These are phyloP conservation scores for Moricandia arvensis DNA, from an alignment of 345 rosid species.

Conservation along the genomic window DNA sequence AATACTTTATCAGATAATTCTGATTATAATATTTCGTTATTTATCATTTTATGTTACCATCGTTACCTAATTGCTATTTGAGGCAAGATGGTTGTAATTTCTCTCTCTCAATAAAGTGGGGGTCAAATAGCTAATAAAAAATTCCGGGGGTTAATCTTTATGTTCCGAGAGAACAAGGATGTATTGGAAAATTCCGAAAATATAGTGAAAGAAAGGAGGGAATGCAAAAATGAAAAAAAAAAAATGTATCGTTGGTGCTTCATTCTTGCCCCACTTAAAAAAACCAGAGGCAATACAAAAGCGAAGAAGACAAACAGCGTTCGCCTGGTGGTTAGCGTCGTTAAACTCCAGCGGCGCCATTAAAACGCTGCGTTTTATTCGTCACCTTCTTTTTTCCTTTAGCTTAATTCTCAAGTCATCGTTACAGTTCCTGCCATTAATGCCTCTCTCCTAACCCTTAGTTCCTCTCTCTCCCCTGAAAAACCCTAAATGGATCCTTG, in stretches of 20 bases:
- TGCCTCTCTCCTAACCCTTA: background rate
- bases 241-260: background rate
- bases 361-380: conserved; percentile 30
- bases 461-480: background rate
- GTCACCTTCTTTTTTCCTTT: conserved; percentile 14
- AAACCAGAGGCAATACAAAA: conserved; percentile 6
- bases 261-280: conserved; percentile 23
- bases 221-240: conserved; percentile 17
- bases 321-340: conserved; percentile 31
- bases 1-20: too few relatives aligned
- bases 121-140: background rate
- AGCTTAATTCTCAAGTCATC: conserved; percentile 2
- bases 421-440: background rate
- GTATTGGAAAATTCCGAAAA: background rate
- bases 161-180: background rate
- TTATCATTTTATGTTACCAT: too few relatives aligned
- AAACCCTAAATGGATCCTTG: conserved; percentile 79
- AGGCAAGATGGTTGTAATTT: background rate
- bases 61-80: background rate
- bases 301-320: conserved; percentile 19
- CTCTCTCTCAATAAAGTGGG: background rate
- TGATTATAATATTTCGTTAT: too few relatives aligned
- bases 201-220: conserved; percentile 13
- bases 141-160: background rate
- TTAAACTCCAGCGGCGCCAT: conserved; percentile 27